phyloP scores from a whole-genome alignment of 805 yeast genomes.

The Metschnikowia amazonensis region DNA sequence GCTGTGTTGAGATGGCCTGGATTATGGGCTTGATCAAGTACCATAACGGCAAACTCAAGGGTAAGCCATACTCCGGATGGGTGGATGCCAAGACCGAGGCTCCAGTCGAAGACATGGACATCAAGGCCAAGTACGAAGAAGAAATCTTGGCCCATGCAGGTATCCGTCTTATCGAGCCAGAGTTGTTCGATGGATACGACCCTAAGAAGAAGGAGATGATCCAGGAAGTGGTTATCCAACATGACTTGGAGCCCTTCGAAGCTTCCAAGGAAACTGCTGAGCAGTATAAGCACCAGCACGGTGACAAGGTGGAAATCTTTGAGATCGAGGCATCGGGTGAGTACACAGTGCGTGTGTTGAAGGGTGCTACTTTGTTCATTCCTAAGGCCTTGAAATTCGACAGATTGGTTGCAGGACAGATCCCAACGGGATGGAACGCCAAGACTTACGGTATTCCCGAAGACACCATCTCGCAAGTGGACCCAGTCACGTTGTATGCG shows the following conservation, averaged over 20 bases:
- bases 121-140: conserved; percentile 87
- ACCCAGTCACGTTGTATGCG: conserved; percentile 89
- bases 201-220: conserved; percentile 89
- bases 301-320: conserved; percentile 87
- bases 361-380: conserved; percentile 86
- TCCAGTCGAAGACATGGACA: conserved; percentile 93
- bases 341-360: conserved; percentile 81
- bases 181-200: conserved; percentile 87
- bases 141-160: conserved; percentile 90
- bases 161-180: conserved; percentile 95
- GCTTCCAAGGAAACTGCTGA: conserved; percentile 93
- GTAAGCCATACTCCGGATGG: conserved; percentile 95
- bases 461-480: conserved; percentile 90
- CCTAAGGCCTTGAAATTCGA: conserved; percentile 83
- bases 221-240: conserved; percentile 95
- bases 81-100: conserved; percentile 88
- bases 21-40: conserved; percentile 97
- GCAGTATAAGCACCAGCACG: conserved; percentile 91
- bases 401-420: conserved; percentile 85
- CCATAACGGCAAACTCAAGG: conserved; percentile 86
- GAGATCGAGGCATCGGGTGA: conserved; percentile 88
- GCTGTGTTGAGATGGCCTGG: conserved; percentile 99
- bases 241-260: conserved; percentile 94
- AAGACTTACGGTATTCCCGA: conserved; percentile 91
- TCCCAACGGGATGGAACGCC: conserved; percentile 99